Conservation (phyloP, 1,284 basidiomycete genomes). For the Ustilago hordei region DNA sequence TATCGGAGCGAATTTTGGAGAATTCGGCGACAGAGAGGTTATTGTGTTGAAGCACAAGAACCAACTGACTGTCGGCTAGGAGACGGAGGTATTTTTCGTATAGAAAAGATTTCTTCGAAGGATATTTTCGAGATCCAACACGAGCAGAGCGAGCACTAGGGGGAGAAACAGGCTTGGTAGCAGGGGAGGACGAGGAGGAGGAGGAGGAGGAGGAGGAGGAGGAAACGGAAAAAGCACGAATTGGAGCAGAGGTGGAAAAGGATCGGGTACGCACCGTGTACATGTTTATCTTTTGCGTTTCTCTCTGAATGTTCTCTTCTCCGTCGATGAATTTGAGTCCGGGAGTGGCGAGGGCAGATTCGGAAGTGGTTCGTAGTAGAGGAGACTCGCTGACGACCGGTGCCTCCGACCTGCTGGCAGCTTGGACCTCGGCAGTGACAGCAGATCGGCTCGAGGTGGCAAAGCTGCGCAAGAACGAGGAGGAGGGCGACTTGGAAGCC, state of each 20-base stretch:
- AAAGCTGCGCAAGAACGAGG: conserved; percentile 51
- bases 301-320: conserved; percentile 54
- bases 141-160: conserved; percentile 2
- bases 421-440: conserved; percentile 37
- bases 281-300: conserved; percentile 65
- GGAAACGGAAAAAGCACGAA: conserved; percentile 17
- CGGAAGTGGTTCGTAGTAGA: conserved; percentile 49
- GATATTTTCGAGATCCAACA: conserved; percentile 31
- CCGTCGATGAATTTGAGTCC: conserved; percentile 55
- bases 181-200: conserved; percentile 13
- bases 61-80: conserved; percentile 49
- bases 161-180: conserved; percentile 5
- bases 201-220: conserved; percentile 12
- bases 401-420: conserved; percentile 38
- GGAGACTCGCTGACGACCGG: conserved; percentile 44
- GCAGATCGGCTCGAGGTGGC: conserved; percentile 41
- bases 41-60: conserved; percentile 61
- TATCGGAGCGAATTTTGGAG: conserved; percentile 50
- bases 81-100: conserved; percentile 58
- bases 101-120: conserved; percentile 58
- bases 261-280: conserved; percentile 63
- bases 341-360: conserved; percentile 54
- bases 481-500: conserved; percentile 22
- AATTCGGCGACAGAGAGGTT: conserved; percentile 60
- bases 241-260: conserved; percentile 31